phyloP scores from a whole-genome alignment of 495 filamentous ascomycete species.

The Recurvomyces mirabilis region DNA sequence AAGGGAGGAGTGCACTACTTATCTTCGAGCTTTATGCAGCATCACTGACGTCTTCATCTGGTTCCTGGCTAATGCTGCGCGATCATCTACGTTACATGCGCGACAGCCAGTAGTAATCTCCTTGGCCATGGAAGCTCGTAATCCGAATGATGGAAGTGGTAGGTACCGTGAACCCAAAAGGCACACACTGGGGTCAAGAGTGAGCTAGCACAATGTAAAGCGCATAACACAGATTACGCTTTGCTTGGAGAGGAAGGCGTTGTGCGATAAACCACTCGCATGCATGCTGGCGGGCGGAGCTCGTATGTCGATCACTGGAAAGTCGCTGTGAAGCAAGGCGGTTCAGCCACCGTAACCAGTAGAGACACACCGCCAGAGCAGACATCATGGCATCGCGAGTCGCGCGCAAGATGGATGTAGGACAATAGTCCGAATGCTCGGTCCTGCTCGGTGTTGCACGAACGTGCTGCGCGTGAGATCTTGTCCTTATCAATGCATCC shows the following conservation, averaged over 20 bases:
- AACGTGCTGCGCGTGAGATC: background rate
- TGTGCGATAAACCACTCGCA: constrained; percentile 4
- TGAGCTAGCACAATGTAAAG: too few relatives aligned
- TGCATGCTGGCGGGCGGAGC: background rate
- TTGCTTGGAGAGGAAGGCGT: constrained; percentile 1
- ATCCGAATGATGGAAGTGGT: too few relatives aligned
- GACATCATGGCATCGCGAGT: background rate
- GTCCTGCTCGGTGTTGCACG: background rate
- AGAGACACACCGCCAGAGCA: background rate
- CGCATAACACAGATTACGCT: too few relatives aligned
- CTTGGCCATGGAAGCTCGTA: too few relatives aligned
- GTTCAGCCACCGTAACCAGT: background rate
- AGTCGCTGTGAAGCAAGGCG: background rate
- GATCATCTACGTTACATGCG: background rate
- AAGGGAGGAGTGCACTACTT: too few relatives aligned
- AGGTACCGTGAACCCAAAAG: background rate
- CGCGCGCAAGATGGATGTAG: background rate
- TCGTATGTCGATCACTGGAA: background rate
- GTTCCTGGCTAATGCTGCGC: background rate
- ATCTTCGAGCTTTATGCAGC: too few relatives aligned
- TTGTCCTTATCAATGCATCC: too few relatives aligned
- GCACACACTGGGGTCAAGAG: too few relatives aligned
- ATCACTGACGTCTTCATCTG: background rate
- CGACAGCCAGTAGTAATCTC: too few relatives aligned
- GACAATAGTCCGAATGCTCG: background rate